Base-by-base conservation (phyloP, 1,284 basidiomycete species). In the Boletus smithii region DNA sequence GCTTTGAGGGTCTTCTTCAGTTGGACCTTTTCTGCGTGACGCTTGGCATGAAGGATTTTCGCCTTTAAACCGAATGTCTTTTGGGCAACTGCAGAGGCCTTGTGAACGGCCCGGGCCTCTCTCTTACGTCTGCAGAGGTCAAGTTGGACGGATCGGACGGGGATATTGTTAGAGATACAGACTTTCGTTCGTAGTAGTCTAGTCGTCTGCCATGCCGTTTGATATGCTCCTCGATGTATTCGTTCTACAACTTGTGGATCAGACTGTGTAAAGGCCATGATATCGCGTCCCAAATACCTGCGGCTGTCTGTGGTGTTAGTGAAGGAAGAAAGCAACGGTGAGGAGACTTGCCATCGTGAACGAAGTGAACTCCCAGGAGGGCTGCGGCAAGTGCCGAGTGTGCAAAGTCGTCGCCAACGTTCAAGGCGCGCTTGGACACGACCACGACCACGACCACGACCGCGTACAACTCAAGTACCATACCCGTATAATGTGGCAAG, bases 1-100 rank as follows among this genome's bases (percentile, higher is more conserved):
- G 94, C 93, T 69, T 97, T 97, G 73, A 99, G 86, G 33, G 93
- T 95, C 79, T 99, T 99, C 73, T 95, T 97, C 76, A 99, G 90
- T 68, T 95, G 93, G 37, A 99, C 90, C 76, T 99, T 99, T 74
- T 99, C 92, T 32, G 91, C 83, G 71, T 98, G 92, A 50, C 94
- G 88, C 71, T 89, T 94, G 47, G 92, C 92, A 68, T 99, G 97
- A 27, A 97, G 83, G 36, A 99, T 78, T 73, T 99, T 99, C 61
- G 95, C 97, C 75, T 97, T 98, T 61, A 97, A 77, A 72, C 97
- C 97, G 59, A 95, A 95, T 35, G 91, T 83, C 69, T 95, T 95
- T 73, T 98, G 95, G 13, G 95, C 92, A 48, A 84, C 75, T 14
- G 87, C 83, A 31, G 95, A 98, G 18, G 82, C 74, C 59, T 86